Percentiles rank a stretch among this genome's conserved stretches.
These are phyloP conservation scores for Chamaenerion angustifolium DNA, from an alignment of 345 rosid genomes.

Conservation along the genomic window DNA sequence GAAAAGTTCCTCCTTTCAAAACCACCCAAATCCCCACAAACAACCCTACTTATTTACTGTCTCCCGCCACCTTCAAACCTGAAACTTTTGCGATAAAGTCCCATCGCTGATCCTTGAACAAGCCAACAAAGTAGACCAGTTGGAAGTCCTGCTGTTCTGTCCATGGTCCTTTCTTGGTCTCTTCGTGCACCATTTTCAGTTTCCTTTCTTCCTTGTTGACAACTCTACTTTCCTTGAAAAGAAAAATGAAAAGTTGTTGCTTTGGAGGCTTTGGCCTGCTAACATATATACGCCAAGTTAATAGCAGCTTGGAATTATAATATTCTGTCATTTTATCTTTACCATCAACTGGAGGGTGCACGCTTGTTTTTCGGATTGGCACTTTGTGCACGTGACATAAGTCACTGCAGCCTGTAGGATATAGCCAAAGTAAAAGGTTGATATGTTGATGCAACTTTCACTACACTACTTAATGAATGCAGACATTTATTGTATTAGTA, in stretches of 20 bases:
- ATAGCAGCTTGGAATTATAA: slow-evolving; percentile 19
- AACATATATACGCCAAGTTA: slow-evolving; percentile 23
- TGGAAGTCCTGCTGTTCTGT: slow-evolving; percentile 84
- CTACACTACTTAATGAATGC: too few relatives aligned
- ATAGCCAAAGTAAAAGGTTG: slow-evolving; percentile 28
- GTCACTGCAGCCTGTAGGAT: slow-evolving; percentile 42
- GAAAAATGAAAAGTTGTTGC: too few relatives aligned
- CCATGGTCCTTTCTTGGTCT: slow-evolving; percentile 87
- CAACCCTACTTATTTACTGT: slow-evolving; percentile 55
- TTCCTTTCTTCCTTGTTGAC: slow-evolving; percentile 4
- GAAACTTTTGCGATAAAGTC: too few relatives aligned
- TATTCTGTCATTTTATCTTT: slow-evolving; percentile 22
- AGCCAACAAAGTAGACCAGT: slow-evolving; percentile 74
- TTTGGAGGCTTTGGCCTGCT: slow-evolving; percentile 9
- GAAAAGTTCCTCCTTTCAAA: slow-evolving; percentile 33
- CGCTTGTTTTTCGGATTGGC: slow-evolving; percentile 22
- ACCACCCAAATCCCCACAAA: slow-evolving; percentile 27
- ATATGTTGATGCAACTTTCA: slow-evolving; percentile 40
- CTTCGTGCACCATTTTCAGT: slow-evolving; percentile 40
- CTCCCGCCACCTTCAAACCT: slow-evolving; percentile 99
- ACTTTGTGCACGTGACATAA: slow-evolving; percentile 44
- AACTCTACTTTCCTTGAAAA: slow-evolving; percentile 7
- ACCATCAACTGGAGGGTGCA: slow-evolving; percentile 33
- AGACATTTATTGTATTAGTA: too few relatives aligned
- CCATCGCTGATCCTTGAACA: too few relatives aligned